Percentiles rank a stretch among this genome's conserved stretches.
Evolutionary conservation across 352 stramenopile species (phyloP).

Genomic region (Halophytophthora polymorphica): DNA sequence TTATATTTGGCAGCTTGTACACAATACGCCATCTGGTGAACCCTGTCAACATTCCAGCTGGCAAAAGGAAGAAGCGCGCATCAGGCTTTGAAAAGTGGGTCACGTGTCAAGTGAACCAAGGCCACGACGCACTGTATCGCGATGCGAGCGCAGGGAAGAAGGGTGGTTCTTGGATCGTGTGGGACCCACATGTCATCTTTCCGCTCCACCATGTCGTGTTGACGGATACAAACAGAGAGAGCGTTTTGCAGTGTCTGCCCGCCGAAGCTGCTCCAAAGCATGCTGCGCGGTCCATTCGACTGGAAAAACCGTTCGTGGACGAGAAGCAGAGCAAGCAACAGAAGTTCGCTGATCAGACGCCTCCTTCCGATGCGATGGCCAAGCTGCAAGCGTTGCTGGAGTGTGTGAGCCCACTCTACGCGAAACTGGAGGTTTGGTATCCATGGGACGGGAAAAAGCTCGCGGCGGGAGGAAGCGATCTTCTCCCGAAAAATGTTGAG

Average conservation of each 20-base stretch:
- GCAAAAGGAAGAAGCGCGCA: constrained; percentile 17
- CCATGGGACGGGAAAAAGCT: constrained; percentile 50
- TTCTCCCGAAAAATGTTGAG: constrained; percentile 36
- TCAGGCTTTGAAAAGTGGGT: constrained; percentile 33
- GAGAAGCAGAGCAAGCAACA: constrained; percentile 6
- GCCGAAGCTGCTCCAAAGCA: constrained; percentile 13
- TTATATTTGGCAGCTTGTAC: constrained; percentile 39
- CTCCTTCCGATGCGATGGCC: constrained; percentile 13
- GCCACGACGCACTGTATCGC: constrained; percentile 51
- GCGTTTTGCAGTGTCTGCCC: constrained; percentile 17
- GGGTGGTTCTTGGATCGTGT: constrained; percentile 34
- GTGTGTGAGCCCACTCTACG: constrained; percentile 28
- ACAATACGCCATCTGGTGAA: constrained; percentile 26
- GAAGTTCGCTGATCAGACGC: not conserved
- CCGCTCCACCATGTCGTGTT: constrained; percentile 36
- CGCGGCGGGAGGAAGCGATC: constrained; percentile 24
- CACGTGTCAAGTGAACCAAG: constrained; percentile 28
- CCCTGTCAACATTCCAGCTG: constrained; percentile 25
- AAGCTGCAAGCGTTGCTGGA: constrained; percentile 18
- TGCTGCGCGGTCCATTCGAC: constrained; percentile 11
- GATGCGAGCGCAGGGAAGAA: constrained; percentile 15
- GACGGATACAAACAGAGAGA: constrained; percentile 11
- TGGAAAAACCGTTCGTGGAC: constrained; percentile 12
- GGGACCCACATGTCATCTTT: constrained; percentile 46
- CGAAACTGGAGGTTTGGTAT: constrained; percentile 29